phyloP scores from a whole-genome alignment of 2,329 filamentous ascomycete species.

The Neoarthrinium moseri region DNA sequence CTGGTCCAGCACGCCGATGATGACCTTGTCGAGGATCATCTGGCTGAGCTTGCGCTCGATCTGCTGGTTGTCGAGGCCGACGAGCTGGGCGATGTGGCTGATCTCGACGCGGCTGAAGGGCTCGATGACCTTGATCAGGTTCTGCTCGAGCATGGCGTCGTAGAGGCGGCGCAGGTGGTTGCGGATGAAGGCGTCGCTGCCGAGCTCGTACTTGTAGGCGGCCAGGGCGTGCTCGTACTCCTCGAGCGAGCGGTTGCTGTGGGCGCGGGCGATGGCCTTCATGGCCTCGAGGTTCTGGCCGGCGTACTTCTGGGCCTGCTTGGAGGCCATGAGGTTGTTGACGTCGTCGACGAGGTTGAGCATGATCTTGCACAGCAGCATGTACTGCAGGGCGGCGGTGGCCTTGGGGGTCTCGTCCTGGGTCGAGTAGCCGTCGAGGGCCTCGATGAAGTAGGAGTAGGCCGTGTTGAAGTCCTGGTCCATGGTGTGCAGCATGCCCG shows the following conservation, averaged over 20 bases:
- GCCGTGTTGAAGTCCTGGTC: slow-evolving; percentile 99
- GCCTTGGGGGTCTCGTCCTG: slow-evolving; percentile 87
- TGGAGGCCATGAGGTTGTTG: slow-evolving; percentile 89
- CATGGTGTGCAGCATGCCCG: slow-evolving; percentile 96
- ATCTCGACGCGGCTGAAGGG: slow-evolving; percentile 97
- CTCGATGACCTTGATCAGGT: slow-evolving; percentile 99
- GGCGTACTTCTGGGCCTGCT: slow-evolving; percentile 95
- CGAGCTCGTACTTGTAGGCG: slow-evolving; percentile 89
- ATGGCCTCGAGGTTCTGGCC: slow-evolving; percentile 96
- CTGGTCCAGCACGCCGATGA: slow-evolving; percentile 95
- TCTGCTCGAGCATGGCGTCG: slow-evolving; percentile 98
- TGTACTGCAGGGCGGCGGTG: slow-evolving; percentile 98
- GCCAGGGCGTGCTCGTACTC: slow-evolving; percentile 94
- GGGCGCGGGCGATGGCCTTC: slow-evolving; percentile 96
- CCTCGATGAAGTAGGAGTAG: slow-evolving; percentile 99
- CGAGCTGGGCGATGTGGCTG: slow-evolving; percentile 95
- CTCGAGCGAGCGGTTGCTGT: slow-evolving; percentile 91
- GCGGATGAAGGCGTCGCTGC: slow-evolving; percentile 92
- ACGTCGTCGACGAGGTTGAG: slow-evolving; percentile 96
- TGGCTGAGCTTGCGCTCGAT: slow-evolving; percentile 98
- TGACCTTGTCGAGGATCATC: slow-evolving; percentile 99
- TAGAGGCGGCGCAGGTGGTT: slow-evolving; percentile 95
- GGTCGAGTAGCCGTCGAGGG: slow-evolving; percentile 91
- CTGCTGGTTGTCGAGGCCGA: slow-evolving; percentile 91
- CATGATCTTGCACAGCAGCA: slow-evolving; percentile 99